Evolutionary conservation across 768 basidiomycete genomes (phyloP), one percentile per base, ranked within the genome.

Genomic region (Amyloporia xantha): DNA sequence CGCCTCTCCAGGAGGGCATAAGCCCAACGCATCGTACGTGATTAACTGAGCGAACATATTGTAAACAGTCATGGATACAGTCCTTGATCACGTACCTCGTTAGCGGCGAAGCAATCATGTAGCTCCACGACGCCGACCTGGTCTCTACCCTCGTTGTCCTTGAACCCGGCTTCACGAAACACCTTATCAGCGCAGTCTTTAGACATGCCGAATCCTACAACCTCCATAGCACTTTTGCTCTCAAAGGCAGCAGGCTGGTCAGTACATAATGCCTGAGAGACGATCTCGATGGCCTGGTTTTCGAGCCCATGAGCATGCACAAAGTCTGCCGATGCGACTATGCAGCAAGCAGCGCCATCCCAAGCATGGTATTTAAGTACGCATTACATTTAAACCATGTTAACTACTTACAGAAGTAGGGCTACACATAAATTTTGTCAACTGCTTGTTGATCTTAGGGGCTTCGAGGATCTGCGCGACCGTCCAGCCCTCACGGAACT

Each of bases 271-370:
- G 73, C 75, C 53, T 78, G 76, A 0, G 81, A 76, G 19, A 86
- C 79, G 41, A 93, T 81, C 60, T 92, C 90, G 52, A 91, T 88
- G 13, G 88, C 87, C 59, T 92, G 90, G 60, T 90, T 92, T 66
- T 91, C 83, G 7, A 91, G 78, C 11, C 71, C 68, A 56, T 89
- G 81, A 0, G 68, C 62, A 42, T 78, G 82, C 5, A 92, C 86
- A 56, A 91, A 91, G 28, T 75, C 77, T 59, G 91, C 88, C 0
- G 86, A 87, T 4, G 81, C 87, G 23, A 92, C 71, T 47, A 92
- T 74, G 51, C 84, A 86, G 54, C 82, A 83, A 1, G 84, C 85
- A 20, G 84, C 84, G 19, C 84, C 84, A 55, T 88, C 84, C 85
- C 86, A 12, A 19, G 26, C 20, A 23, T 5, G 19, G 27, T 50